Evolutionary conservation across 2,329 filamentous ascomycete species (phyloP), one percentile per base, ranked within the genome.

Genomic region (Elsinoe australis): DNA sequence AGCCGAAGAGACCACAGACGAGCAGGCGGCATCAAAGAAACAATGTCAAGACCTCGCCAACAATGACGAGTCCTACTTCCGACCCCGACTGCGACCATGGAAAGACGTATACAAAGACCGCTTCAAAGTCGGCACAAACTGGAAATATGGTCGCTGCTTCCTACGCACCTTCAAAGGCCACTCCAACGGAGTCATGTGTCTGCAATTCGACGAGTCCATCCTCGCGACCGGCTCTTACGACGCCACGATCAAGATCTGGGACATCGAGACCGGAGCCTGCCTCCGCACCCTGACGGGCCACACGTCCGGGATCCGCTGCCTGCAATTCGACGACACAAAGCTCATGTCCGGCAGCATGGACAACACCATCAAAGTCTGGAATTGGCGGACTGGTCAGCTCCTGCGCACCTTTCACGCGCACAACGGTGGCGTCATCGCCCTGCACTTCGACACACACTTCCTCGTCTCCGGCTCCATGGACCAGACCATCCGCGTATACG

Each of bases 71-170:
- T 58, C 48, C 10, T 74, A 73, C 54, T 74, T 75, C 57, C 71
- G 71, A 51, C 71, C 70, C 10, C 64, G 67, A 17, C 68, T 69
- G 53, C 68, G 87, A 22, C 88, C 84, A 0, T 98, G 92, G 92
- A 98, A 98, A 66, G 88, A 94, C 52, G 87, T 98, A 1, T 98
- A 98, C 70, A 85, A 87, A 54, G 90, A 95, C 64, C 80, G 87
- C 12, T 96, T 90, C 73, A 92, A 90, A 64, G 88, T 98, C 39
- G 90, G 92, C 45, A 92, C 83, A 52, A 96, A 96, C 64, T 98
- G 92, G 92, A 94, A 95, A 64, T 88, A 94, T 54, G 90, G 92
- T 3, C 81, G 90, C 29, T 96, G 84, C 67, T 82, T 82, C 5
- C 83, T 86, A 56, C 88, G 83, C 61, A 79, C 85, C 9, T 87